Conservation (phyloP, 129 eudicot genomes). For the Chrysanthemum lavandulifolium region DNA sequence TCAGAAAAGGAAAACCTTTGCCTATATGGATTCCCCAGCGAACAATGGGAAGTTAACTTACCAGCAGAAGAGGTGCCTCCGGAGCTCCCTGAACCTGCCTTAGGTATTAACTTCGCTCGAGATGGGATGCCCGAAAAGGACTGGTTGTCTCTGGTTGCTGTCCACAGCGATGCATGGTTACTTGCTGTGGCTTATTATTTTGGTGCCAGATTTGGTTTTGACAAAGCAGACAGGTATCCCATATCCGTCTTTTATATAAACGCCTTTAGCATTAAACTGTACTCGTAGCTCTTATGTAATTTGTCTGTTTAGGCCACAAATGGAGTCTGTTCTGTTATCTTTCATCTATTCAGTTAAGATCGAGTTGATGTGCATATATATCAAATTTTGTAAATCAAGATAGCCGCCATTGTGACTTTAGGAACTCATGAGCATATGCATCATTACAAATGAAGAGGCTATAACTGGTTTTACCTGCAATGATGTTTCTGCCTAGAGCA, state of each 20-base stretch:
- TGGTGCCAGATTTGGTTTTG: constrained; percentile 94
- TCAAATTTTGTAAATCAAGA: too few species aligned
- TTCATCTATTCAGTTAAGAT: too few species aligned
- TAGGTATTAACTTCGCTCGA: constrained; percentile 93
- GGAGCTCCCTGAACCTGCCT: constrained; percentile 95
- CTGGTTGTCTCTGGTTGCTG: constrained; percentile 96
- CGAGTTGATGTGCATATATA: too few species aligned
- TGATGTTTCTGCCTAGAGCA: too few species aligned
- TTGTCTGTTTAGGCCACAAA: too few species aligned
- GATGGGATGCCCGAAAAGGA: constrained; percentile 97
- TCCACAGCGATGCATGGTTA: constrained; percentile 91
- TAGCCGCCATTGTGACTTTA: too few species aligned
- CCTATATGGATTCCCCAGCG: constrained; percentile 82
- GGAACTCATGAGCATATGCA: too few species aligned
- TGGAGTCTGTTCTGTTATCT: too few species aligned
- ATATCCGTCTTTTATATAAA: not conserved
- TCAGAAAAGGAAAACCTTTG: constrained; percentile 95
- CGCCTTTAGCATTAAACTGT: not conserved
- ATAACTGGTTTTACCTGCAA: too few species aligned
- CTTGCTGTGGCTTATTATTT: constrained; percentile 86
- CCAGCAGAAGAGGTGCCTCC: constrained; percentile 99
- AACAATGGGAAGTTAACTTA: constrained; percentile 88
- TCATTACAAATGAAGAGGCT: too few species aligned
- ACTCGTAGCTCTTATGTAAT: too few species aligned
- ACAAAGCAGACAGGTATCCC: constrained; percentile 74